phyloP scores from a whole-genome alignment of 1,139 yeast species.

The Hyphopichia fennica region DNA sequence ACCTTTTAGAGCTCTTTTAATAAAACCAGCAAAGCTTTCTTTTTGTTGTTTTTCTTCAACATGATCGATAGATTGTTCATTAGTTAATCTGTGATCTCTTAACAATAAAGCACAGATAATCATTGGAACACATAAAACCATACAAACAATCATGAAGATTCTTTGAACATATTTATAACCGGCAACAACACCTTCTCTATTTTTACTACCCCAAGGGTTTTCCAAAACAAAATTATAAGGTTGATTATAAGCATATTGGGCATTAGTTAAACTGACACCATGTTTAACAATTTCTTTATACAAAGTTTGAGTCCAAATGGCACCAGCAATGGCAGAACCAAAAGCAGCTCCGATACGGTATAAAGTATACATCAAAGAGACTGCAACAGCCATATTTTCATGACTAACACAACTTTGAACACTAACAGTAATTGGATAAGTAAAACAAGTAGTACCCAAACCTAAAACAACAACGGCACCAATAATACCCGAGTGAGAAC shows the following conservation, averaged over 20 bases:
- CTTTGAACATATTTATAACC: conserved; percentile 37
- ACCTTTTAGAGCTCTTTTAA: background rate
- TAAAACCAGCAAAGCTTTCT: conserved; percentile 1
- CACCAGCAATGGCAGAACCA: conserved; percentile 38
- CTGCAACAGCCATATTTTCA: conserved; percentile 39
- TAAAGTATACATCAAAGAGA: conserved; percentile 30
- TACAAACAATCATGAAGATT: conserved; percentile 29
- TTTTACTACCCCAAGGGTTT: conserved; percentile 34
- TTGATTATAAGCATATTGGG: conserved; percentile 25
- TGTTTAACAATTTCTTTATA: conserved; percentile 3
- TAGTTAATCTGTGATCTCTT: conserved; percentile 32
- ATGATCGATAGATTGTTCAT: conserved; percentile 17
- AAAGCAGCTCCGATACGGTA: conserved; percentile 39
- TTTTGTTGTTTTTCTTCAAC: conserved; percentile 2
- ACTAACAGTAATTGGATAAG: conserved; percentile 33
- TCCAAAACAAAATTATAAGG: conserved; percentile 27
- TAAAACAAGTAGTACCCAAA: conserved; percentile 38
- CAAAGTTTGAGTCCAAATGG: conserved; percentile 29
- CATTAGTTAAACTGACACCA: conserved; percentile 15
- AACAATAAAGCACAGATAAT: conserved; percentile 28
- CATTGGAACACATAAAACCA: conserved; percentile 36
- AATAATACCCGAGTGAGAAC: conserved; percentile 32
- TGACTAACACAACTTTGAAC: conserved; percentile 35
- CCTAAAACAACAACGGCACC: conserved; percentile 35
- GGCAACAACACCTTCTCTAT: conserved; percentile 28